Percentiles rank a stretch among this genome's conserved stretches.
These are phyloP conservation scores for Lophiostoma macrostomum DNA, from an alignment of 495 filamentous ascomycete species.

Conservation along the genomic window DNA sequence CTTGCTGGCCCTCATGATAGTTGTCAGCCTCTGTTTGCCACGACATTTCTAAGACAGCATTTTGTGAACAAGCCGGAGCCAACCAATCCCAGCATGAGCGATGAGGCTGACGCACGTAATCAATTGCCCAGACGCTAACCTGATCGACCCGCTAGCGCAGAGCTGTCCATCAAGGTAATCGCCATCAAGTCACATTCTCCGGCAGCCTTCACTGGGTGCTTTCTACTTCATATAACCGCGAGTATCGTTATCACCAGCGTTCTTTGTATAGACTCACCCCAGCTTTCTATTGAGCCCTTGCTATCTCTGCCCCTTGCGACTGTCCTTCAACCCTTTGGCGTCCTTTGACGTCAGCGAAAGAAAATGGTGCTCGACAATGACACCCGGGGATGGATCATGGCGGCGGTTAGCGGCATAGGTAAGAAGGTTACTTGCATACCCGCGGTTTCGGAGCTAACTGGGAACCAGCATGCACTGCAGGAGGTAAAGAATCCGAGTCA, in stretches of 20 bases:
- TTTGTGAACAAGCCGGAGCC: too few relatives aligned
- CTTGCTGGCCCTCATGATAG: too few relatives aligned
- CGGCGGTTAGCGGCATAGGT: constrained; percentile 77
- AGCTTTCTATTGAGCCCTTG: not conserved
- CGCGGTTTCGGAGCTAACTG: constrained; percentile 4
- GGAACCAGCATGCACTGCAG: constrained; percentile 23
- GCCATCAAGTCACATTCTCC: not conserved
- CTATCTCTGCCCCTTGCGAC: not conserved
- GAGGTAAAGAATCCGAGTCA: constrained; percentile 11
- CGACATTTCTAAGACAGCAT: too few relatives aligned
- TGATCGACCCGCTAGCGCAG: too few relatives aligned
- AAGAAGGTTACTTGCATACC: constrained; percentile 33
- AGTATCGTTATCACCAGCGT: not conserved
- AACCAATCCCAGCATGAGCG: too few relatives aligned
- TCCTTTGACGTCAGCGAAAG: constrained; percentile 7
- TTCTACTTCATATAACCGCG: not conserved
- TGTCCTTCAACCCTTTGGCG: constrained; percentile 3
- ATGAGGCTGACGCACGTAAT: too few relatives aligned
- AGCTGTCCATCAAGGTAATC: constrained; percentile 10
- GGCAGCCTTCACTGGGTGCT: not conserved
- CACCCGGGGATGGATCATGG: constrained; percentile 91
- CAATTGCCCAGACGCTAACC: too few relatives aligned
- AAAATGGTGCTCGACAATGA: constrained; percentile 67
- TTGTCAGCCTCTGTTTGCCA: too few relatives aligned
- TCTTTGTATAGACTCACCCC: not conserved